phyloP scores from a whole-genome alignment of 2,329 filamentous ascomycete species.

The Penicillium sp. region DNA sequence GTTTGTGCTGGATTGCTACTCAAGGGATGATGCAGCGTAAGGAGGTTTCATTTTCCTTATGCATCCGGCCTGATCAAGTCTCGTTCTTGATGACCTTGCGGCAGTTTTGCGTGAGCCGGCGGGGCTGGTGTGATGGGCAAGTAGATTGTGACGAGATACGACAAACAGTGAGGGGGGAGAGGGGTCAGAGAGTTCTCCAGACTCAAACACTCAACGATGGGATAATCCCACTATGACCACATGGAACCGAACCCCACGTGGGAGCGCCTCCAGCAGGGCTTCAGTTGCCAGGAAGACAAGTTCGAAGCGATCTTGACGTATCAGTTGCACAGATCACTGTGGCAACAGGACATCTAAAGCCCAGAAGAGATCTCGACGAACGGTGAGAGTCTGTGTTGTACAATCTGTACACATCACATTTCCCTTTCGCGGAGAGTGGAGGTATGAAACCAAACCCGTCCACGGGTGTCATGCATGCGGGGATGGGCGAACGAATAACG shows the following conservation, averaged over 20 bases:
- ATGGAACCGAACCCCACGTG: slow-evolving; percentile 6
- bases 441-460: not conserved
- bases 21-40: slow-evolving; percentile 18
- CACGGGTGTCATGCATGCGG: slow-evolving; percentile 1
- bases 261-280: not conserved
- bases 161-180: not conserved
- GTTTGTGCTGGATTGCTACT: not conserved
- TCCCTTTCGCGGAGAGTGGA: not conserved
- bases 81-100: not conserved
- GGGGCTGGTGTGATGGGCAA: not conserved
- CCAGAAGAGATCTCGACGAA: not conserved
- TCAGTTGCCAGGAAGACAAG: not conserved
- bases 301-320: not conserved
- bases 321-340: slow-evolving; percentile 1
- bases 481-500: not conserved
- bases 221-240: not conserved
- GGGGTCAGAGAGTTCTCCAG: not conserved
- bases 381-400: slow-evolving; percentile 1
- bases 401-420: slow-evolving; percentile 4
- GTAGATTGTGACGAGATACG: not conserved
- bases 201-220: not conserved
- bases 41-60: slow-evolving; percentile 12
- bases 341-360: not conserved
- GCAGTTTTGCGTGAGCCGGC: not conserved
- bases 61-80: slow-evolving; percentile 3